Base-by-base conservation (phyloP, 2,329 filamentous ascomycete species). In the Fusarium tricinctum region DNA sequence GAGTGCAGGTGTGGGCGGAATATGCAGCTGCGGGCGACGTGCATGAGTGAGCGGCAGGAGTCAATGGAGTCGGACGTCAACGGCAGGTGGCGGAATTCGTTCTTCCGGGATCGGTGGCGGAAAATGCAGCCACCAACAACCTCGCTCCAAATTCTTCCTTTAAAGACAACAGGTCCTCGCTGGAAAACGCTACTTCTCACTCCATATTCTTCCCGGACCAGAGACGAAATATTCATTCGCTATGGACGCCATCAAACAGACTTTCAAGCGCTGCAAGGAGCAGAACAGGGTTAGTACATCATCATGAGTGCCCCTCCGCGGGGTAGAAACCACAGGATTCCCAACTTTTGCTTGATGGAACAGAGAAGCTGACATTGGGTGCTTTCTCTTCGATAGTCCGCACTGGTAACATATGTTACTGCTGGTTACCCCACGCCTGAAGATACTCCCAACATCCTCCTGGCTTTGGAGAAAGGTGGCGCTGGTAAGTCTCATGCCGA, bases 331-430 rank as follows among this genome's bases (percentile, higher is more conserved):
- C 33, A 61, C 52, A 30, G 58, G 15, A 22, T 23, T 32, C 20
- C 23, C 55, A 59, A 57, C 46, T 50, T 48, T 49, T 26, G 12
- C 40, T 38, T 30, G 33, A 38, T 26, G 40, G 19, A 23, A 58
- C 38, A 51, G 54, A 53, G 60, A 64, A 43, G 23, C 72, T 75
- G 67, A 76, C 66, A 56, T 64, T 67, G 52, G 38, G 32, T 32
- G 26, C 28, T 57, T 51, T 19, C 20, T 8, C 26, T 48, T 20
- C 12, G 15, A 69, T 78, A 96, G 87, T 84, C 92, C 71, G 95
- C 96, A 50, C 86, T 99, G 66, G 93, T 99, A 69, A 94, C 94
- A 28, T 99, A 99, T 85, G 93, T 97, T 77, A 99, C 96, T 26
- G 94, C 95, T 60, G 96, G 96, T 57, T 99, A 90, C 78, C 96